Evolutionary conservation across 108 stramenopile species (phyloP).

Genomic region (Nitzschia sp.): DNA sequence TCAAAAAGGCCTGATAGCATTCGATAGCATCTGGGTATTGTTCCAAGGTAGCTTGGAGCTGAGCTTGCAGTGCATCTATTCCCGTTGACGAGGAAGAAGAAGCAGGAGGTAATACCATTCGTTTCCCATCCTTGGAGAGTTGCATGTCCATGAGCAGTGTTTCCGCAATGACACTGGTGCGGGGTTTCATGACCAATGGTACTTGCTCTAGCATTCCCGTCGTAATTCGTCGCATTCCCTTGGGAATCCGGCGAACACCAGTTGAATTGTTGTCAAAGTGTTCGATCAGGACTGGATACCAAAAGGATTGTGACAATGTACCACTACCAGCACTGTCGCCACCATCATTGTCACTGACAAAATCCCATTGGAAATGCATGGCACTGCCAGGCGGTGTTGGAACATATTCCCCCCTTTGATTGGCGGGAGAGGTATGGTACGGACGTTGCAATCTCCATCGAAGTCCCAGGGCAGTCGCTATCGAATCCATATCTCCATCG

Average conservation of each 20-base stretch:
- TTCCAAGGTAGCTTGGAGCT: not conserved
- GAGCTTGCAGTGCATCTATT: conserved; percentile 1
- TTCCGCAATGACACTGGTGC: not conserved
- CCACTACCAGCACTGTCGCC: not conserved
- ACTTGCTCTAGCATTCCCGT: not conserved
- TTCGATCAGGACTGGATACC: conserved; percentile 9
- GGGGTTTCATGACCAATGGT: not conserved
- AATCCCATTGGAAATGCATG: conserved; percentile 10
- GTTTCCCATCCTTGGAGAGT: conserved; percentile 5
- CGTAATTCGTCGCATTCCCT: not conserved
- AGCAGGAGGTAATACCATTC: not conserved
- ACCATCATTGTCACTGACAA: too few relatives aligned
- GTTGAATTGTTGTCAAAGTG: not conserved
- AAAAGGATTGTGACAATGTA: not conserved
- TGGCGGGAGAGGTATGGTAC: conserved; percentile 14
- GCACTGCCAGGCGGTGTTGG: conserved; percentile 27
- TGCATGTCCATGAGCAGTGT: not conserved
- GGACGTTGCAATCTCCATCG: conserved; percentile 22
- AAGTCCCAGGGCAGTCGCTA: conserved; percentile 26
- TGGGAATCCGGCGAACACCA: not conserved
- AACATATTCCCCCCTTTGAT: conserved; percentile 2
- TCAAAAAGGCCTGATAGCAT: conserved; percentile 5
- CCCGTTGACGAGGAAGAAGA: too few relatives aligned
- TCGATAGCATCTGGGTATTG: not conserved
- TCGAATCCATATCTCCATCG: conserved; percentile 25